phyloP scores from a whole-genome alignment of 768 basidiomycete genomes.

The Auricularia heimuer region DNA sequence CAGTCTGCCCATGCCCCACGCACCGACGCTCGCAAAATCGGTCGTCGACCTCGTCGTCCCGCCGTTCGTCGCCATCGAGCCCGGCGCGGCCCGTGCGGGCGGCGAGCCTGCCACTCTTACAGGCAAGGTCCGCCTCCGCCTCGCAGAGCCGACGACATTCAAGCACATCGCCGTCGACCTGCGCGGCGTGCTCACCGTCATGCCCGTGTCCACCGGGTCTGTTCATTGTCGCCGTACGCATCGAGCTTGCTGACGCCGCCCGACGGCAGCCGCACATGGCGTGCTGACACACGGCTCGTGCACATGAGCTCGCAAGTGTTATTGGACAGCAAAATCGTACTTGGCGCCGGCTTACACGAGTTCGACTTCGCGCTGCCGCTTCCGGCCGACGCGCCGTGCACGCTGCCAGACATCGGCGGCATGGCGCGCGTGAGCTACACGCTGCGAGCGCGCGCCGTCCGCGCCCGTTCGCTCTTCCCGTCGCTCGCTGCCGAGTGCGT shows the following conservation, averaged over 20 bases:
- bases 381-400: conserved; percentile 74
- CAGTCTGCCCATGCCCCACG: no score
- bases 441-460: conserved; percentile 70
- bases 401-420: conserved; percentile 17
- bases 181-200: conserved; percentile 32
- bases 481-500: conserved; percentile 54
- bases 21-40: neutral
- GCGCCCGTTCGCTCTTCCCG: conserved; percentile 53
- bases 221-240: neutral
- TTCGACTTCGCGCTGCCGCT: conserved; percentile 89
- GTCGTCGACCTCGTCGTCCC: neutral
- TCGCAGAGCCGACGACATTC: conserved; percentile 76
- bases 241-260: neutral
- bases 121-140: conserved; percentile 70
- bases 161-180: conserved; percentile 80
- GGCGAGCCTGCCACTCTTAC: conserved; percentile 74
- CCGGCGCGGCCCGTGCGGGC: conserved; percentile 30
- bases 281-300: conserved; percentile 81
- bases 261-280: conserved; percentile 27
- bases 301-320: conserved; percentile 53
- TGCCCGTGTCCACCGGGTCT: neutral
- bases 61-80: neutral
- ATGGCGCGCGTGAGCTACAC: conserved; percentile 68
- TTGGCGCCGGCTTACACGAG: conserved; percentile 88
- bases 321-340: conserved; percentile 70